Conservation (phyloP, 768 basidiomycete genomes). For the Lactarius quietus region DNA sequence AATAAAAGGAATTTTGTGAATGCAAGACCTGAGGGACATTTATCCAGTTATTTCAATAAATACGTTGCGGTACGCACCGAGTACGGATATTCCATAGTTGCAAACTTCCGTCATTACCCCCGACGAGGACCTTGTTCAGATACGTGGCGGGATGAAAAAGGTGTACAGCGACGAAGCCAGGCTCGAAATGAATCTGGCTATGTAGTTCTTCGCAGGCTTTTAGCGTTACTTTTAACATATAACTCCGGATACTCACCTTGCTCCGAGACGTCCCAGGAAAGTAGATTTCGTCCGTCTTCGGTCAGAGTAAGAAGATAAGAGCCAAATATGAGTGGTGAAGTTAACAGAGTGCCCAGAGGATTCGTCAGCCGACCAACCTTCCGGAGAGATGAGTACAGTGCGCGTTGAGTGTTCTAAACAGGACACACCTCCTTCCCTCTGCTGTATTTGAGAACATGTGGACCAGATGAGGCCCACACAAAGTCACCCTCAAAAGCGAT, state of each 20-base stretch:
- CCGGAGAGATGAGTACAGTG: slow-evolving; percentile 18
- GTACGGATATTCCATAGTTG: slow-evolving; percentile 95
- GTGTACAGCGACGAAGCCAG: slow-evolving; percentile 78
- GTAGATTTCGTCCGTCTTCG: slow-evolving; percentile 71
- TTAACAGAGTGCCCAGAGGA: slow-evolving; percentile 57
- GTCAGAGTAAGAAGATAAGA: slow-evolving; percentile 74
- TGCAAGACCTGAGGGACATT: slow-evolving; percentile 55
- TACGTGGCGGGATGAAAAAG: slow-evolving; percentile 95
- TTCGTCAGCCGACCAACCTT: slow-evolving; percentile 60
- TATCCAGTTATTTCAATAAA: slow-evolving; percentile 1
- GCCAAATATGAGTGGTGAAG: slow-evolving; percentile 75
- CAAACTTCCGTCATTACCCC: slow-evolving; percentile 73
- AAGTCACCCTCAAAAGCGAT: slow-evolving; percentile 82
- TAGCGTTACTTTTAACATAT: background rate
- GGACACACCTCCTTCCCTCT: slow-evolving; percentile 81
- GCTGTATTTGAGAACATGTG: slow-evolving; percentile 67
- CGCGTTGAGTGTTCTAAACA: background rate
- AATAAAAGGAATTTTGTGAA: slow-evolving; percentile 69
- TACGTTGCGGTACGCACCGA: slow-evolving; percentile 45
- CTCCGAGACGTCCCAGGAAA: slow-evolving; percentile 67
- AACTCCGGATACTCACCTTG: slow-evolving; percentile 43
- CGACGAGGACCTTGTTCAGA: slow-evolving; percentile 89
- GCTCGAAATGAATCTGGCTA: slow-evolving; percentile 71
- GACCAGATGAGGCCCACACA: slow-evolving; percentile 76
- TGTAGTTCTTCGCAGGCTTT: slow-evolving; percentile 31